A percentile compares a stretch with the other conserved stretches of the same genome.
These are phyloP conservation scores for Mycocentrospora acerina DNA, from an alignment of 2,329 filamentous ascomycete genomes.

Conservation along the genomic window DNA sequence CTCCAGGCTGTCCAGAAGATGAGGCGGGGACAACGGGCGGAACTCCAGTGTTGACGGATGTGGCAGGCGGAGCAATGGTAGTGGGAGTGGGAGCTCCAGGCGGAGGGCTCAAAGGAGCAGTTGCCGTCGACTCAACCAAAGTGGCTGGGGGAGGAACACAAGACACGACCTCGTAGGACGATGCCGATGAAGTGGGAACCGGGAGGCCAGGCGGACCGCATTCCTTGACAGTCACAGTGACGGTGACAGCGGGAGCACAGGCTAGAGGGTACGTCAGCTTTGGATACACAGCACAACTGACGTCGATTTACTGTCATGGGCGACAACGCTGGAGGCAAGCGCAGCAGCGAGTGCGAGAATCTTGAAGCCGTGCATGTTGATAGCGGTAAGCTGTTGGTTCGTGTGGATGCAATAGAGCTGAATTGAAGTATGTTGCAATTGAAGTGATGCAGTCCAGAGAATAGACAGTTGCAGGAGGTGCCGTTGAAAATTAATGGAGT, in stretches of 20 bases:
- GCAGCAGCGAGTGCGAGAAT: slow-evolving; percentile 20
- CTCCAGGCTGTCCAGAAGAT: slow-evolving; percentile 2
- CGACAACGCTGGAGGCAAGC: slow-evolving; percentile 21
- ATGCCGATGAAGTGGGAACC: slow-evolving; percentile 10
- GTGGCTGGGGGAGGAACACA: slow-evolving; percentile 9
- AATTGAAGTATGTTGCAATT: slow-evolving; percentile 15
- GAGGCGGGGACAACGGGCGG: slow-evolving; percentile 4
- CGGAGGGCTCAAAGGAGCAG: slow-evolving; percentile 12
- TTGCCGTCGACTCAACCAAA: slow-evolving; percentile 15
- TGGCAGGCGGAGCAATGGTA: slow-evolving; percentile 10
- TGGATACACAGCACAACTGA: slow-evolving; percentile 2
- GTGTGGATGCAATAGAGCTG: slow-evolving; percentile 24
- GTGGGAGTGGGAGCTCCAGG: slow-evolving; percentile 1
- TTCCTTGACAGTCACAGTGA: slow-evolving; percentile 29
- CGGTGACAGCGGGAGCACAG: slow-evolving; percentile 21
- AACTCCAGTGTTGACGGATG: slow-evolving; percentile 7
- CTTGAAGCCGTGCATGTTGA: slow-evolving; percentile 32
- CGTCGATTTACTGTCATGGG: slow-evolving; percentile 15
- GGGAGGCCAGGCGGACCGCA: slow-evolving; percentile 17
- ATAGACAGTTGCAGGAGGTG: slow-evolving; percentile 12
- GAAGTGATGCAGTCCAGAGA: slow-evolving; percentile 26
- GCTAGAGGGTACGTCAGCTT: slow-evolving; percentile 11
- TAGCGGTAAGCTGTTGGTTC: slow-evolving; percentile 12
- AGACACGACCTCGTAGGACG: slow-evolving; percentile 8
- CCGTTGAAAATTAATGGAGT: slow-evolving; percentile 10